These are phyloP conservation scores for Cyberlindnera subsufficiens DNA, from an alignment of 805 yeast species.

Conservation along the genomic window DNA sequence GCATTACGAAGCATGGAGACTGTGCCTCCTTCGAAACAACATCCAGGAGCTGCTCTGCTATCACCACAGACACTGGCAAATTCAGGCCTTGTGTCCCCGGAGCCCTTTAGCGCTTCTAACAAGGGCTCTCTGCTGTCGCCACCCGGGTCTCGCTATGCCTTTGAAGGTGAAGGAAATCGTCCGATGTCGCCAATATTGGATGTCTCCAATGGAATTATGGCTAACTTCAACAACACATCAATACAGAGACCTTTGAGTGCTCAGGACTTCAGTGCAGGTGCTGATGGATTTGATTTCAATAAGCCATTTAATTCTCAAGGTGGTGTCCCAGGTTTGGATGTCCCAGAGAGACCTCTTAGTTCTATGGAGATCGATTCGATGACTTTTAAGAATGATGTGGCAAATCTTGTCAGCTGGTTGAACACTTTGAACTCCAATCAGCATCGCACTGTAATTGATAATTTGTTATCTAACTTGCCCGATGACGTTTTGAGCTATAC, in stretches of 20 bases:
- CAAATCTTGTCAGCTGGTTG: conserved; percentile 45
- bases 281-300: background rate
- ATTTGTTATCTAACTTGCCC: conserved; percentile 43
- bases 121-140: background rate
- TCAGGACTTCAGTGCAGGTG: conserved; percentile 13
- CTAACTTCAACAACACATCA: conserved; percentile 7
- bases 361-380: conserved; percentile 25
- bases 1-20: conserved; percentile 7
- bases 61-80: conserved; percentile 22
- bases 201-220: conserved; percentile 8
- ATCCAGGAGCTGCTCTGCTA: conserved; percentile 35
- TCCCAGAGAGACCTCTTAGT: conserved; percentile 26
- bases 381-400: conserved; percentile 45
- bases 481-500: conserved; percentile 47
- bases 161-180: background rate
- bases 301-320: conserved; percentile 15
- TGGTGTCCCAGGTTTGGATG: conserved; percentile 12
- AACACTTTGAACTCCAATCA: conserved; percentile 45
- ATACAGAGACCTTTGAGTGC: conserved; percentile 23
- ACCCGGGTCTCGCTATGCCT: background rate
- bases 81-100: conserved; percentile 1
- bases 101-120: conserved; percentile 5
- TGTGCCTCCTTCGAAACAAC: conserved; percentile 22
- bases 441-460: conserved; percentile 47
- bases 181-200: conserved; percentile 23